A percentile compares a stretch with the other conserved stretches of the same genome.
Evolutionary conservation across 2,329 filamentous ascomycete genomes (phyloP).

Genomic region (Venturia effusa): DNA sequence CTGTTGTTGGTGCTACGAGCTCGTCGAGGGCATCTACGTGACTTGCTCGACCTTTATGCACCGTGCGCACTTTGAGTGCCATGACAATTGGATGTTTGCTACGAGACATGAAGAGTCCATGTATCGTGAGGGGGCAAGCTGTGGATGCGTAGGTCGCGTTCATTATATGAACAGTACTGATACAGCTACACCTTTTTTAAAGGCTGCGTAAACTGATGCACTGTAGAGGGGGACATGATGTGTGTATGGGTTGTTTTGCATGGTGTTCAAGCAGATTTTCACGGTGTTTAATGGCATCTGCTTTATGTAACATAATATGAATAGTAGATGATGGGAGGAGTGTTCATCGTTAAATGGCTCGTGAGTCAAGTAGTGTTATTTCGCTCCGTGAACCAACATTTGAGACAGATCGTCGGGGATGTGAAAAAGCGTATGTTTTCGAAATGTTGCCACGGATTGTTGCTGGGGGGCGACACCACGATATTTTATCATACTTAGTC

Average conservation of each 20-base stretch:
- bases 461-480: too few relatives aligned
- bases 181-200: neutral
- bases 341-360: neutral
- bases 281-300: neutral
- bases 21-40: conserved; percentile 6
- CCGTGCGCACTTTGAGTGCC: neutral
- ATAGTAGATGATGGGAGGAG: neutral
- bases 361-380: too few relatives aligned
- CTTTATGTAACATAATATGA: neutral
- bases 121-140: neutral
- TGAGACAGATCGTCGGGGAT: too few relatives aligned
- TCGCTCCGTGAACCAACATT: too few relatives aligned
- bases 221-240: neutral
- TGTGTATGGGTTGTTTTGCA: neutral
- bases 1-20: conserved; percentile 6
- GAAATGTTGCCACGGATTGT: too few relatives aligned
- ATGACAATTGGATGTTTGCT: neutral
- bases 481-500: too few relatives aligned
- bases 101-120: neutral
- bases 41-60: neutral
- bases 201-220: neutral
- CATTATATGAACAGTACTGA: neutral
- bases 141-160: neutral
- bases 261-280: neutral
- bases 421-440: too few relatives aligned